Percentiles rank a stretch among this genome's conserved stretches.
phyloP scores from a whole-genome alignment of 75 land plant genomes.

The Picea glauca region DNA sequence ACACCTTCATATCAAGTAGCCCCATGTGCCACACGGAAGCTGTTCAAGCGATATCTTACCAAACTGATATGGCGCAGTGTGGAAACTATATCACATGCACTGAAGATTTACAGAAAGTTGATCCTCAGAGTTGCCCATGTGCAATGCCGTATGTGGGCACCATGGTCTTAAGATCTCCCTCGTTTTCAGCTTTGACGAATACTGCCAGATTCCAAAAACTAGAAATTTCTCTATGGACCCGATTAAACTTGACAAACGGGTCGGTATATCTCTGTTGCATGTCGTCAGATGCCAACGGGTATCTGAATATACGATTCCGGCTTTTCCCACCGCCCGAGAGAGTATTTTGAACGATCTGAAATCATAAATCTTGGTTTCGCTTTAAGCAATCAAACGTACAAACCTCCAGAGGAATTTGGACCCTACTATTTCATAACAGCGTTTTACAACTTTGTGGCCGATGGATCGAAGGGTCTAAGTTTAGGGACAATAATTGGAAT shows the following conservation, averaged over 20 bases:
- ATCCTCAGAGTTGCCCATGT: slow-evolving; percentile 60
- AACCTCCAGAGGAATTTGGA: slow-evolving; percentile 31
- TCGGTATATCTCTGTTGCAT: slow-evolving; percentile 35
- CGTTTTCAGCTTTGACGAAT: slow-evolving; percentile 41
- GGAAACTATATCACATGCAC: slow-evolving; percentile 22
- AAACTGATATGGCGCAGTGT: slow-evolving; percentile 47
- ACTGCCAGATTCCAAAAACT: slow-evolving; percentile 11
- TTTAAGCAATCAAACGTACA: slow-evolving; percentile 40
- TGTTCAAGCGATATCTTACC: slow-evolving; percentile 3
- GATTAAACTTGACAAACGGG: slow-evolving; percentile 20
- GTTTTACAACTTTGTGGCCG: too few species aligned
- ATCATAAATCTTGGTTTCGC: slow-evolving; percentile 17
- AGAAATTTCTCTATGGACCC: neutral
- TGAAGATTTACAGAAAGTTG: slow-evolving; percentile 15
- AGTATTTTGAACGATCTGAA: slow-evolving; percentile 19
- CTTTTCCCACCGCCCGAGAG: slow-evolving; percentile 34
- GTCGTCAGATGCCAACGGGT: neutral
- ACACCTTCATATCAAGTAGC: slow-evolving; percentile 1
- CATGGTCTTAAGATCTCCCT: slow-evolving; percentile 33
- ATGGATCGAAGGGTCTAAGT: too few species aligned
- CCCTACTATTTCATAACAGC: slow-evolving; percentile 24
- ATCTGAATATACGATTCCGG: slow-evolving; percentile 23
- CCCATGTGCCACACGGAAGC: neutral
- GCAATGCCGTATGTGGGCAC: slow-evolving; percentile 55
- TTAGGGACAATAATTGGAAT: too few species aligned